A percentile compares a stretch with the other conserved stretches of the same genome.
Conservation (phyloP, 257 asterid genomes). For the Nicotiana benthamiana region DNA sequence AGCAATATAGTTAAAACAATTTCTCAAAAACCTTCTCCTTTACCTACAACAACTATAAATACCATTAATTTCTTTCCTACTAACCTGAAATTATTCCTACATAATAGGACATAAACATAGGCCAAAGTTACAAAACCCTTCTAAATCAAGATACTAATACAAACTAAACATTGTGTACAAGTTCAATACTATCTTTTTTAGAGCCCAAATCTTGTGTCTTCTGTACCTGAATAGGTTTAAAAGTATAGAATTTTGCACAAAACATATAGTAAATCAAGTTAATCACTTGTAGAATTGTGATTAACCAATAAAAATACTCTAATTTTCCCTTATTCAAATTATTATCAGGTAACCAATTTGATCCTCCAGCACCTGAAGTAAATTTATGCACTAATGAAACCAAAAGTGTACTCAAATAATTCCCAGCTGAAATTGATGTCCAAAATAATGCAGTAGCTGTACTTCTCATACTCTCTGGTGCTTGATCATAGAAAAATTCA, state of each 20-base stretch:
- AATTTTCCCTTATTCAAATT: constrained; percentile 58
- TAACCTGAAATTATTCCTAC: background rate
- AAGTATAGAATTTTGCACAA: constrained; percentile 69
- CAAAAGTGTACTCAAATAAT: constrained; percentile 58
- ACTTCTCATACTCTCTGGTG: constrained; percentile 89
- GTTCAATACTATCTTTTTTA: constrained; percentile 27
- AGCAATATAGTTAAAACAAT: background rate
- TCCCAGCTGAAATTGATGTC: constrained; percentile 72
- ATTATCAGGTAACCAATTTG: constrained; percentile 75
- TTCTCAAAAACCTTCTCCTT: background rate
- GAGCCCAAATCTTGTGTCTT: constrained; percentile 3
- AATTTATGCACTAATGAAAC: constrained; percentile 48
- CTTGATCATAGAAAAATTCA: constrained; percentile 80
- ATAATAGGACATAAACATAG: background rate
- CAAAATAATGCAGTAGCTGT: constrained; percentile 70
- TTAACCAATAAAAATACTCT: constrained; percentile 81
- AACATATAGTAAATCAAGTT: constrained; percentile 54
- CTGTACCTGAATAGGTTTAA: constrained; percentile 49
- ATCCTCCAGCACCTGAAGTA: constrained; percentile 39
- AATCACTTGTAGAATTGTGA: constrained; percentile 55
- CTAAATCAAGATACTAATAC: background rate
- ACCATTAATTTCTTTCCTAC: background rate
- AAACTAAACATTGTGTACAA: constrained; percentile 28
- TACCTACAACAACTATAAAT: background rate
- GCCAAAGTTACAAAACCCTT: background rate